Evolutionary conservation across 225 moss, liverwort and hornwort genomes (phyloP).

Genomic region (Pleurozium schreberi): DNA sequence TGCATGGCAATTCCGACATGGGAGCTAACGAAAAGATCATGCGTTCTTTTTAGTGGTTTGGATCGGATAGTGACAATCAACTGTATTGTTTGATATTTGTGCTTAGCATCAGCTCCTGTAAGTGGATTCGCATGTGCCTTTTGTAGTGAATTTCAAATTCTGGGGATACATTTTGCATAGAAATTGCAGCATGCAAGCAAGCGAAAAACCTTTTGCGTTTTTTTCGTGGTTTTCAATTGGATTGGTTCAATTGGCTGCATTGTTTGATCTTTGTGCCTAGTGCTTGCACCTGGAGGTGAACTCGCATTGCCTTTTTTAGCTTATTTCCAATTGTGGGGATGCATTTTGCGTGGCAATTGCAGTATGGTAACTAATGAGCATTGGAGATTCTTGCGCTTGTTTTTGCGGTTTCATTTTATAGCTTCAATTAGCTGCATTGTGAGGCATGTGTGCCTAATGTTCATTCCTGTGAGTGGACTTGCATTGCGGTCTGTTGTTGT

Average conservation of each 20-base stretch:
- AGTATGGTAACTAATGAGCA: background rate
- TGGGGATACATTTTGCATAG: background rate
- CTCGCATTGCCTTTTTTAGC: background rate
- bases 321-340: background rate
- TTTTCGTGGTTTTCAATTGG: background rate
- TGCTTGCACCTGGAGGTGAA: background rate
- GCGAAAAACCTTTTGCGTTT: background rate
- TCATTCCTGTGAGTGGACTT: background rate
- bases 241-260: background rate
- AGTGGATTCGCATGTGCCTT: background rate
- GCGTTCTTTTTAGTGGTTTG: background rate
- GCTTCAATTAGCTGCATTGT: background rate
- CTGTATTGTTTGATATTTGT: background rate
- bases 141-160: background rate
- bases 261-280: background rate
- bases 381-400: background rate
- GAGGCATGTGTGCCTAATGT: background rate
- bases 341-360: background rate
- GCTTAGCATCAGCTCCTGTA: background rate
- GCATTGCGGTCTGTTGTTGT: background rate
- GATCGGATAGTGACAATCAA: background rate
- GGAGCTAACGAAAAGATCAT: background rate
- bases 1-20: background rate
- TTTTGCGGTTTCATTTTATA: background rate
- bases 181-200: too few relatives aligned